A percentile compares a stretch with the other conserved stretches of the same genome.
These are phyloP conservation scores for Micromonas pusilla DNA, from an alignment of 139 green algal genomes.

Conservation along the genomic window DNA sequence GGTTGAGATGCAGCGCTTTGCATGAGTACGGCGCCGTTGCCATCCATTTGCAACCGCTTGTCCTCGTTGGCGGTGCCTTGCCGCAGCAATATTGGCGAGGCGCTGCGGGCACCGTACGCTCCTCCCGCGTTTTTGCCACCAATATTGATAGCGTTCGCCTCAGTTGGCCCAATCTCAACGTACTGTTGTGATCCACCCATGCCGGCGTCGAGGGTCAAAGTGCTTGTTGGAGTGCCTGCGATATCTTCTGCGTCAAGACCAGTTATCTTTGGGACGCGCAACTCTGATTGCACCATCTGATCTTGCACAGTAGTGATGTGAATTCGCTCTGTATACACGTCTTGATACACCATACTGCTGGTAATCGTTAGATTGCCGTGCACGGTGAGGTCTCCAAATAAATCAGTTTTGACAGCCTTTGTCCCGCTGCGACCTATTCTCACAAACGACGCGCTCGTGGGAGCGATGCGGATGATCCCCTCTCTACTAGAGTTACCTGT, in stretches of 20 bases:
- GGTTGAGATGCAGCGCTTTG: too few relatives aligned
- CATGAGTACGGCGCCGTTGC: background rate
- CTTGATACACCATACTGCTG: background rate
- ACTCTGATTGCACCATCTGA: background rate
- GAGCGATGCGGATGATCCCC: conserved; percentile 11
- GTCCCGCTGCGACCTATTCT: background rate
- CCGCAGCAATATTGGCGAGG: background rate
- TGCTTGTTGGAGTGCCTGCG: conserved; percentile 1
- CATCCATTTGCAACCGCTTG: background rate
- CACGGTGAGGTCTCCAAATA: conserved; percentile 17
- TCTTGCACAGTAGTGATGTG: background rate
- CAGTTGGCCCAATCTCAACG: background rate
- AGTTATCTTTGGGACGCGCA: conserved; percentile 10
- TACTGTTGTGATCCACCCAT: background rate
- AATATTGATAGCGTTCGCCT: background rate
- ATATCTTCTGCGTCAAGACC: conserved; percentile 6
- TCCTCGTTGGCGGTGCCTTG: background rate
- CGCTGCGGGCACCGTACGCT: too few relatives aligned
- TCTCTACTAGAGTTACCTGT: background rate
- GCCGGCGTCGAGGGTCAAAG: background rate
- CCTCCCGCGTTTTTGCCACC: background rate
- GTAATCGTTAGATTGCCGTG: conserved; percentile 4
- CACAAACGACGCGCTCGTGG: background rate
- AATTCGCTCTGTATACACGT: background rate
- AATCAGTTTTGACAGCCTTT: background rate